Evolutionary conservation across 805 yeast species (phyloP).

Genomic region (Wickerhamomyces strasburgensis): DNA sequence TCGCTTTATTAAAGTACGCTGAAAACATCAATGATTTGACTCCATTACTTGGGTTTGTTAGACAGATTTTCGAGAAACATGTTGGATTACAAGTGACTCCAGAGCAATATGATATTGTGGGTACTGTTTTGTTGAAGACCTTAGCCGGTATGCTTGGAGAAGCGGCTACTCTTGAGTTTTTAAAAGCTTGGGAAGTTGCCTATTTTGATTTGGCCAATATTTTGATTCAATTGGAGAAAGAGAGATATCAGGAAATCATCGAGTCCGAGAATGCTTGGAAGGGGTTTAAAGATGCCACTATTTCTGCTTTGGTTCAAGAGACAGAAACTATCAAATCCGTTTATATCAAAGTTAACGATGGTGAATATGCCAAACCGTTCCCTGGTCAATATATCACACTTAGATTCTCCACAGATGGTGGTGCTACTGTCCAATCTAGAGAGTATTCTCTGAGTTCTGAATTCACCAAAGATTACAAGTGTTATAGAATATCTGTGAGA

Average conservation of each 20-base stretch:
- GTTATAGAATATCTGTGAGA: slow-evolving; percentile 57
- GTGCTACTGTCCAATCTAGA: slow-evolving; percentile 42
- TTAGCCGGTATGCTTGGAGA: slow-evolving; percentile 50
- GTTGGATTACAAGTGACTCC: slow-evolving; percentile 58
- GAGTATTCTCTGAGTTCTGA: slow-evolving; percentile 53
- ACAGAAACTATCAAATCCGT: slow-evolving; percentile 45
- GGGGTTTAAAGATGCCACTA: slow-evolving; percentile 51
- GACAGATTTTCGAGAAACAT: slow-evolving; percentile 60
- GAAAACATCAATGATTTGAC: slow-evolving; percentile 54
- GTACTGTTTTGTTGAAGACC: slow-evolving; percentile 48
- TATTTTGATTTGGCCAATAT: slow-evolving; percentile 59
- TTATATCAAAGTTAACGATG: slow-evolving; percentile 43
- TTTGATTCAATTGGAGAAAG: slow-evolving; percentile 50
- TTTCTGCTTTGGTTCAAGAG: slow-evolving; percentile 39
- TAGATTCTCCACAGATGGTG: slow-evolving; percentile 31
- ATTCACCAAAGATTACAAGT: slow-evolving; percentile 23
- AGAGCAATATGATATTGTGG: slow-evolving; percentile 65
- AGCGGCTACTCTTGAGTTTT: slow-evolving; percentile 53
- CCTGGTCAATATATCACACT: slow-evolving; percentile 39
- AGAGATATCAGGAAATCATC: slow-evolving; percentile 34
- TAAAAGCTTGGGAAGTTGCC: slow-evolving; percentile 63
- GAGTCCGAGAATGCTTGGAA: slow-evolving; percentile 42
- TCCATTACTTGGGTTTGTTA: slow-evolving; percentile 48
- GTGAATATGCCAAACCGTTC: slow-evolving; percentile 28
- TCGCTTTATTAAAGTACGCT: slow-evolving; percentile 57